These are phyloP conservation scores for Populus ilicifolia DNA, from an alignment of 345 rosid species.

Conservation along the genomic window DNA sequence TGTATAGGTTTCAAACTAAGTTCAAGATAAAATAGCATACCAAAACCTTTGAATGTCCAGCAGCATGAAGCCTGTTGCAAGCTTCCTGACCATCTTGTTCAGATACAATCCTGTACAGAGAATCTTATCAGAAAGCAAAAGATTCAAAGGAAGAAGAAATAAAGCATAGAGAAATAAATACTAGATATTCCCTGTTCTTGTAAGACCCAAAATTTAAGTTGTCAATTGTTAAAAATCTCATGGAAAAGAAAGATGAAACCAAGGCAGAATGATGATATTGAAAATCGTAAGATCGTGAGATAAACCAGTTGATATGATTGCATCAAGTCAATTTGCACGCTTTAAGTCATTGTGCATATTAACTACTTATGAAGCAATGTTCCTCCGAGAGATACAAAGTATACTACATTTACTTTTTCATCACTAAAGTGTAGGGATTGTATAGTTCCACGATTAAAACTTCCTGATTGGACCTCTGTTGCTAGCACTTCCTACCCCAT, in stretches of 20 bases:
- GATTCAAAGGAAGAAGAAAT: conserved; percentile 2
- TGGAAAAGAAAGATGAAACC: background rate
- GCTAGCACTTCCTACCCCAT: background rate
- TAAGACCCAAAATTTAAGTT: background rate
- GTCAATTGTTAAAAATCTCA: background rate
- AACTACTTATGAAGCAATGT: background rate
- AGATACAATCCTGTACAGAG: conserved; percentile 55
- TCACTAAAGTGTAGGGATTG: background rate
- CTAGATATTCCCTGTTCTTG: background rate
- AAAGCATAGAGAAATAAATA: background rate
- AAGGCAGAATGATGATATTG: background rate
- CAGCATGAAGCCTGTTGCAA: conserved; percentile 84
- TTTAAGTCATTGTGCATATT: background rate
- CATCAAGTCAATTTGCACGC: background rate
- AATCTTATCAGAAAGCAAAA: conserved; percentile 20
- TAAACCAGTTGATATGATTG: background rate
- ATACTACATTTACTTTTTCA: background rate
- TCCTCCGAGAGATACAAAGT: background rate
- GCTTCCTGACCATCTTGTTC: conserved; percentile 89
- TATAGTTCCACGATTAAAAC: background rate
- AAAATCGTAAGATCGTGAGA: too few relatives aligned
- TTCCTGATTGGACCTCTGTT: too few relatives aligned
- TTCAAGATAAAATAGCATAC: background rate
- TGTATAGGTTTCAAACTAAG: background rate
- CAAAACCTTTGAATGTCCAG: conserved; percentile 91